Evolutionary conservation across 257 asterid genomes (phyloP), one percentile per base, ranked within the genome.

Genomic region (Capsicum pubescens): DNA sequence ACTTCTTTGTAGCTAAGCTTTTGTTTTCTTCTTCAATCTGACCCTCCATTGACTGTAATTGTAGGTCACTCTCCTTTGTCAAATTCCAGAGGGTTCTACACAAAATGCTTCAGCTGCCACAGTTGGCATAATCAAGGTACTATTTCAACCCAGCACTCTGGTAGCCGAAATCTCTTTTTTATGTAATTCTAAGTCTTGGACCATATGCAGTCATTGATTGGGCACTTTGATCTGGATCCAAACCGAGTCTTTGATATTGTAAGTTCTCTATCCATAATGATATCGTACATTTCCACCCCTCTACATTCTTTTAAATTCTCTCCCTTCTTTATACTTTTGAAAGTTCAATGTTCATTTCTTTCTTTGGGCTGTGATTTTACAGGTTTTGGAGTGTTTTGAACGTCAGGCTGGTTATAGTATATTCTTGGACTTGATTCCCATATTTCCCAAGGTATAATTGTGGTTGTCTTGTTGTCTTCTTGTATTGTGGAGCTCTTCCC

Each of bases 151-250:
- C 56, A 19, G 79, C 84, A 67, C 44, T 77, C 39, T 88, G 39
- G 70, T 77, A 60, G 83, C 68, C 12, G 52, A 81, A 17, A 56
- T 82, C 80, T 81, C 68, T 64, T 63, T 59, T 81, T 79, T 68
- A 58, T 61, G 46, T 59, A 67, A 85, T 81, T 87, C 92, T 92
- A 83, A 90, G 56, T 86, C 67, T 52, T 84, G 83, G 76, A 79
- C 87, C 55, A 66, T 85, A 48, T 92, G 88, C 97, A 97, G 99
- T 97, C 99, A 36, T 91, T 97, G 86, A 97, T 97, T 81, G 99
- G 99, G 70, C 98, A 97, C 92, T 97, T 97, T 79, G 98, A 97
- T 92, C 94, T 97, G 89, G 99, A 97, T 84, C 99, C 99, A 15
- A 97, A 97, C 84, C 97, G 99, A 60, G 99, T 97, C 83, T 97